These are phyloP conservation scores for Salix exigua DNA, from an alignment of 345 rosid species.

Conservation along the genomic window DNA sequence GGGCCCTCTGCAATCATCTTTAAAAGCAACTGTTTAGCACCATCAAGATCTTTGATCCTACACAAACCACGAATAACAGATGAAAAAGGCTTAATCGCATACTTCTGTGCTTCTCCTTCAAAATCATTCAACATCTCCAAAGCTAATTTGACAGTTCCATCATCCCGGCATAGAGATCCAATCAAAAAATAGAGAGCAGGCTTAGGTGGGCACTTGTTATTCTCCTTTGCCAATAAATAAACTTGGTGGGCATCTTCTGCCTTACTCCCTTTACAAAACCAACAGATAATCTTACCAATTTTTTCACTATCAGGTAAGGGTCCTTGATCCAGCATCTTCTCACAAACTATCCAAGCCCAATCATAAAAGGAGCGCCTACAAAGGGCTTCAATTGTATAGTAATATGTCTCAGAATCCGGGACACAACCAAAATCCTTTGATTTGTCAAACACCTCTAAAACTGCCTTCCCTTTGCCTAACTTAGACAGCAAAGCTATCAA, in stretches of 20 bases:
- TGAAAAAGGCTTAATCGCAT: slow-evolving; percentile 66
- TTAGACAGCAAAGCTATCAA: slow-evolving; percentile 60
- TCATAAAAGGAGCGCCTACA: slow-evolving; percentile 48
- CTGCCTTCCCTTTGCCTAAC: slow-evolving; percentile 68
- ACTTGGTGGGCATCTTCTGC: slow-evolving; percentile 52
- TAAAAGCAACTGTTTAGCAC: slow-evolving; percentile 48
- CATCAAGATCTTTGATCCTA: slow-evolving; percentile 54
- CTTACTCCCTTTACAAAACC: slow-evolving; percentile 64
- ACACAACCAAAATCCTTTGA: slow-evolving; percentile 52
- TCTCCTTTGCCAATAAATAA: slow-evolving; percentile 46
- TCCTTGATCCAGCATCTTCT: slow-evolving; percentile 58
- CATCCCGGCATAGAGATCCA: slow-evolving; percentile 44
- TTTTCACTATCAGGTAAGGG: slow-evolving; percentile 43
- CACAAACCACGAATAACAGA: slow-evolving; percentile 64
- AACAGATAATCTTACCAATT: slow-evolving; percentile 61
- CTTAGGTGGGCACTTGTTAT: slow-evolving; percentile 41
- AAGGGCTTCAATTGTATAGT: slow-evolving; percentile 58
- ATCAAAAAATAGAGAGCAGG: slow-evolving; percentile 47
- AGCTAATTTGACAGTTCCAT: slow-evolving; percentile 61
- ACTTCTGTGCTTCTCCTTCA: slow-evolving; percentile 43
- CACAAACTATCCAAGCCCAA: slow-evolving; percentile 57
- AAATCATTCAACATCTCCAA: slow-evolving; percentile 49
- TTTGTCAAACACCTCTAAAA: slow-evolving; percentile 62
- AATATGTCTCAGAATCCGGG: slow-evolving; percentile 51
- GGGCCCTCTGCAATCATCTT: slow-evolving; percentile 77